Base-by-base conservation (phyloP, 495 filamentous ascomycete species). In the Trichoderma reesei region DNA sequence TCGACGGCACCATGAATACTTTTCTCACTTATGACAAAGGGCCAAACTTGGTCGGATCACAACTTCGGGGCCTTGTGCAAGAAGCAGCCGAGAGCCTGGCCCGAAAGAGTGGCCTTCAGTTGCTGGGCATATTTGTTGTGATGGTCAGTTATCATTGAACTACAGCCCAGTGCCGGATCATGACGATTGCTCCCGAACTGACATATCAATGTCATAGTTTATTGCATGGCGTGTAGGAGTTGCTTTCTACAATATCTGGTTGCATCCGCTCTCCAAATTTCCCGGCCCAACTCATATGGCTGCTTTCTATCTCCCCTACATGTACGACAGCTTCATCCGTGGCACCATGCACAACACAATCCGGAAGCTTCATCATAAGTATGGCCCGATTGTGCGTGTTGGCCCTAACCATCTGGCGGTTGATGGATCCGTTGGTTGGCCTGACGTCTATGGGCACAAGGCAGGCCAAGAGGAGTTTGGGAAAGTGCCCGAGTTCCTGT, bases 361-460 rank as follows among this genome's bases (percentile, higher is more conserved):
- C 1, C 42, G 64, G n/a, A 26, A 64, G 3, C 67, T 84, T 5
- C 83, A 86, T 67, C 71, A 79, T 60, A 73, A 68, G 46, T 82
- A 85, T 63, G 82, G 83, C 34, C 73, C 74, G 18, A 69, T 83
- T 37, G 76, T 90, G 0, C 83, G 87, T 2, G 69, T 88, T 11
- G 72, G 76, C 0, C 86, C 86, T 0, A 72, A 79, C 41, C 76
- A 84, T 46, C 69, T 90, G 0, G 81, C 79, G 3, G 87, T 84
- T 72, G 78, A 73, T 63, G 74, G 78, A 3, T 72, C 79, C 0
- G 66, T 73, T 2, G 83, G 85, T 3, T 86, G 79, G 75, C 78
- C 78, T 31, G 83, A 86, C 63, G 85, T 89, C 61, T 84, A 87
- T 64, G 81, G 79, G 11, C 70, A 72, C 66, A 46, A 16, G 42